phyloP scores from a whole-genome alignment of 257 asterid genomes.

The Fraxinus excelsior region DNA sequence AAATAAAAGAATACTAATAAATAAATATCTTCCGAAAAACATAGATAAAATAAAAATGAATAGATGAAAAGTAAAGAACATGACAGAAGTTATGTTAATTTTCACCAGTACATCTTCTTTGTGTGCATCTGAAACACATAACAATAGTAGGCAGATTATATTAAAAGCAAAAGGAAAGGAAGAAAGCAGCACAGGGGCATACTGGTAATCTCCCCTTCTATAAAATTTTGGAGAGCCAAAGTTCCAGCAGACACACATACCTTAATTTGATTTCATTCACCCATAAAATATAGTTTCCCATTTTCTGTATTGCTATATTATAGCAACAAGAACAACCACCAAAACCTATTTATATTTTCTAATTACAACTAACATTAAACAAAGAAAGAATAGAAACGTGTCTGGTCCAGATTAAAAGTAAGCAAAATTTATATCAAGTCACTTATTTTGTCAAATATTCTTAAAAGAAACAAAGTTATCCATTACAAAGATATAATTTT shows the following conservation, averaged over 20 bases:
- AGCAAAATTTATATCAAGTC: not conserved
- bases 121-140: slow-evolving; percentile 1
- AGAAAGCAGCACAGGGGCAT: slow-evolving; percentile 32
- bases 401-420: not conserved
- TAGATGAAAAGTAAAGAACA: not conserved
- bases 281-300: slow-evolving; percentile 13
- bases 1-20: slow-evolving; percentile 4
- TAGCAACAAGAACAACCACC: slow-evolving; percentile 15
- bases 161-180: slow-evolving; percentile 2
- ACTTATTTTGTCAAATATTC: slow-evolving; percentile 1
- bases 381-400: slow-evolving; percentile 13
- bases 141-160: slow-evolving; percentile 10
- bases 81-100: not conserved
- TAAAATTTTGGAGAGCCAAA: slow-evolving; percentile 27
- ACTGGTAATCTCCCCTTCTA: slow-evolving; percentile 26
- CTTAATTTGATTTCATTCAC: slow-evolving; percentile 10
- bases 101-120: not conserved
- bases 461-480: slow-evolving; percentile 8
- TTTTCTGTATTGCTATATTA: slow-evolving; percentile 24
- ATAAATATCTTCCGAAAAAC: slow-evolving; percentile 1
- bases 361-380: slow-evolving; percentile 18
- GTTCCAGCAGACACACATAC: slow-evolving; percentile 22
- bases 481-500: slow-evolving; percentile 25
- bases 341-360: slow-evolving; percentile 20
- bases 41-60: not conserved